Conservation (phyloP, 441 rosid species). For the Erodium moschatum region DNA sequence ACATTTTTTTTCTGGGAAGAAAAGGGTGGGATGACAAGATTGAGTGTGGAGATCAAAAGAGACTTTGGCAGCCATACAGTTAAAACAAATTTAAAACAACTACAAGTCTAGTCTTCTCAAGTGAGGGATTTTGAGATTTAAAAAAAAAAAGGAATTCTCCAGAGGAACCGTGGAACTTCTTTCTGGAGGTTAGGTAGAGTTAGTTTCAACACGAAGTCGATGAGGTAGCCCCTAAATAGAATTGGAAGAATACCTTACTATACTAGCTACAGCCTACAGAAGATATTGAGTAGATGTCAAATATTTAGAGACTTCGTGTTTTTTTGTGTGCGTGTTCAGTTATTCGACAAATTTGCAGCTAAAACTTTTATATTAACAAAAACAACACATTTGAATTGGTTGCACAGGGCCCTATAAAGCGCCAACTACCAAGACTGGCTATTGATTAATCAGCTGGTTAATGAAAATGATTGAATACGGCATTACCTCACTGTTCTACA, state of each 20-base stretch:
- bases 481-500: background rate
- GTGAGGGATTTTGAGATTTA: background rate
- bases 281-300: background rate
- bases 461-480: background rate
- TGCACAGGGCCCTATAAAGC: background rate
- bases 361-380: background rate
- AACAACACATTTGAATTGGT: background rate
- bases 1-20: background rate
- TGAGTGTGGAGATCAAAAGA: background rate
- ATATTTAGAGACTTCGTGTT: background rate
- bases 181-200: slow-evolving; percentile 2
- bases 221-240: background rate
- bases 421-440: background rate
- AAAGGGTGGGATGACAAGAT: slow-evolving; percentile 1
- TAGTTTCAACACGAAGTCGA: background rate
- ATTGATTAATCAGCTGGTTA: background rate
- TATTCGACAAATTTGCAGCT: background rate
- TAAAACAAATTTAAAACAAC: background rate
- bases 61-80: background rate
- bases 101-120: background rate
- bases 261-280: background rate
- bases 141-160: background rate
- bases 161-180: slow-evolving; percentile 1
- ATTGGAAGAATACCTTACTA: background rate
- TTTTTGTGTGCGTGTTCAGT: background rate